Evolutionary conservation across 1,139 yeast genomes (phyloP).

Genomic region (Yamadazyma atlantica): DNA sequence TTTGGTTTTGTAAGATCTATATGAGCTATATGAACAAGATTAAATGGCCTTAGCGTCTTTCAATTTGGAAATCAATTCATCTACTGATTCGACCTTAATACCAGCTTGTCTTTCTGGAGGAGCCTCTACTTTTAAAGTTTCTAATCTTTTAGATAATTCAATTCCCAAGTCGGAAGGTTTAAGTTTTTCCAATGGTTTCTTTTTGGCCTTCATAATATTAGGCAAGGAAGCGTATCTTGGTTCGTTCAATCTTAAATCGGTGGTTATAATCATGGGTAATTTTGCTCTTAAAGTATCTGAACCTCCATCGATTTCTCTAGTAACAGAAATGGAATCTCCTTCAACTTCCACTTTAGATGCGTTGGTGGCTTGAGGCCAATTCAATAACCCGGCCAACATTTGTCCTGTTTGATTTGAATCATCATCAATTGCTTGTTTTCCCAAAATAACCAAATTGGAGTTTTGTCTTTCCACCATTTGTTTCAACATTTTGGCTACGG

Average conservation of each 20-base stretch:
- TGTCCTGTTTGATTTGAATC: constrained; percentile 98
- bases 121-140: constrained; percentile 73
- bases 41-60: constrained; percentile 65
- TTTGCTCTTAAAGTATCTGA: constrained; percentile 76
- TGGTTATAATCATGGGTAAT: constrained; percentile 83
- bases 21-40: neutral
- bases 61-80: constrained; percentile 75
- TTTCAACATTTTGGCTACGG: constrained; percentile 81
- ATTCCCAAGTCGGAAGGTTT: constrained; percentile 71
- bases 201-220: constrained; percentile 96
- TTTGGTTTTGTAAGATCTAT: neutral
- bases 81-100: constrained; percentile 73
- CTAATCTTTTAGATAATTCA: constrained; percentile 62
- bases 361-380: constrained; percentile 98
- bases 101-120: constrained; percentile 86
- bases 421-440: constrained; percentile 96
- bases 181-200: constrained; percentile 81
- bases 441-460: constrained; percentile 79
- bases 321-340: constrained; percentile 65
- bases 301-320: constrained; percentile 96
- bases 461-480: constrained; percentile 69
- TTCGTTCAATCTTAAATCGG: constrained; percentile 89
- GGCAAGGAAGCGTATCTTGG: constrained; percentile 95
- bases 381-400: constrained; percentile 88
- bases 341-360: constrained; percentile 82